Conservation (phyloP, 2,329 filamentous ascomycete genomes). For the Fusarium azukiicola region DNA sequence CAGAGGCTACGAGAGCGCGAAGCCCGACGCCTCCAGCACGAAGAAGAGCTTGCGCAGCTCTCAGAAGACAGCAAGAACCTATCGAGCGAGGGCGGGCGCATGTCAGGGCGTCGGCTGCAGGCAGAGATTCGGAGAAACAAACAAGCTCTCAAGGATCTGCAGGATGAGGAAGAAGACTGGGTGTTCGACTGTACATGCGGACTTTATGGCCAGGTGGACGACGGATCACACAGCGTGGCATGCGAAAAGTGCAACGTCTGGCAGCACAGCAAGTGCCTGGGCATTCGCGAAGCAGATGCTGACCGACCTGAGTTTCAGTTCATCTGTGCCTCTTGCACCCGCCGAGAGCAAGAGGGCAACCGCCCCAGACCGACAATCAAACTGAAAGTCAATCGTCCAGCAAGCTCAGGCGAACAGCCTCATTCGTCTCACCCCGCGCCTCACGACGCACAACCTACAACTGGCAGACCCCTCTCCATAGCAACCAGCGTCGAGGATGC, state of each 20-base stretch:
- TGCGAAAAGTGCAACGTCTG: conserved; percentile 97
- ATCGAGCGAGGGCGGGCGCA: conserved; percentile 76
- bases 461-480: background rate
- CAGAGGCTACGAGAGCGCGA: conserved; percentile 93
- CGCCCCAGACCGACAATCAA: conserved; percentile 74
- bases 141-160: conserved; percentile 87
- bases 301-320: conserved; percentile 94
- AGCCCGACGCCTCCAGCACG: conserved; percentile 88
- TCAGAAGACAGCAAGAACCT: conserved; percentile 86
- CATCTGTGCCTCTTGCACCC: conserved; percentile 89
- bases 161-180: conserved; percentile 91
- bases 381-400: conserved; percentile 68
- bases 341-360: conserved; percentile 82
- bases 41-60: conserved; percentile 90
- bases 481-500: conserved; percentile 17
- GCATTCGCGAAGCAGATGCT: conserved; percentile 88
- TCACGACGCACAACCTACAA: conserved; percentile 18
- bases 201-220: conserved; percentile 94
- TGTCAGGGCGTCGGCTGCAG: conserved; percentile 90
- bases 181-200: conserved; percentile 97
- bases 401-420: conserved; percentile 29
- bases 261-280: conserved; percentile 97
- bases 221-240: conserved; percentile 95
- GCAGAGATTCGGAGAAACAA: conserved; percentile 90
- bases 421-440: conserved; percentile 33